Evolutionary conservation across 495 filamentous ascomycete genomes (phyloP).

Genomic region (Hyphodiscus hymeniophilus): DNA sequence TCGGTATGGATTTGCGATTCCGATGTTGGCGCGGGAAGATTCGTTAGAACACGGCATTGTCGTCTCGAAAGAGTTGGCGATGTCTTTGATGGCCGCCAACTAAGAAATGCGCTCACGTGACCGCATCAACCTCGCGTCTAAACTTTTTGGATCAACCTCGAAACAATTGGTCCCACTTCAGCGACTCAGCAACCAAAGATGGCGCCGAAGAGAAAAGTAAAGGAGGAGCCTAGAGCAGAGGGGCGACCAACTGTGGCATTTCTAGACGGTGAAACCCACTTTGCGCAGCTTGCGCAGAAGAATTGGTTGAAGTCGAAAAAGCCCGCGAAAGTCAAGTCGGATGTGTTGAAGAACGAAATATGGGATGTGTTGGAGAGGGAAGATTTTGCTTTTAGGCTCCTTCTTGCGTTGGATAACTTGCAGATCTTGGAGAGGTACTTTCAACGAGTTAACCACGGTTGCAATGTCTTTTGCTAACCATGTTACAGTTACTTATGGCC

Average conservation of each 20-base stretch:
- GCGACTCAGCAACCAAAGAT: slow-evolving; percentile 20
- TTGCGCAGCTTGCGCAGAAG: slow-evolving; percentile 72
- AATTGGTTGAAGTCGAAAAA: slow-evolving; percentile 73
- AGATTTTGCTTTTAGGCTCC: slow-evolving; percentile 63
- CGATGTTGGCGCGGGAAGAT: background rate
- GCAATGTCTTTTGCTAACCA: too few relatives aligned
- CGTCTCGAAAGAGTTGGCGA: too few relatives aligned
- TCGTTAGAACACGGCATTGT: background rate
- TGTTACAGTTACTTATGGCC: slow-evolving; percentile 79
- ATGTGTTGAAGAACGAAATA: slow-evolving; percentile 79
- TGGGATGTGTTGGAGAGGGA: slow-evolving; percentile 86
- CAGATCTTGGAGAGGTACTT: slow-evolving; percentile 80
- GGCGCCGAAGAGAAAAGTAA: slow-evolving; percentile 21
- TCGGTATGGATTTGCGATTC: background rate
- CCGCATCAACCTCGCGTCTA: too few relatives aligned
- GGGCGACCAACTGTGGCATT: slow-evolving; percentile 53
- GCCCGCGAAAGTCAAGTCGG: slow-evolving; percentile 56
- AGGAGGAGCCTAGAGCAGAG: slow-evolving; percentile 26
- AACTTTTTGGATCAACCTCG: too few relatives aligned
- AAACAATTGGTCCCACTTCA: too few relatives aligned
- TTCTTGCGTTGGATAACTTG: slow-evolving; percentile 80
- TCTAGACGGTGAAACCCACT: slow-evolving; percentile 70
- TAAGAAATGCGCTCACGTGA: too few relatives aligned
- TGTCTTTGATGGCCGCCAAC: too few relatives aligned
- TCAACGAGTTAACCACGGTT: too few relatives aligned